Evolutionary conservation across 2,329 filamentous ascomycete genomes (phyloP).

Genomic region (Botrytis tulipae): DNA sequence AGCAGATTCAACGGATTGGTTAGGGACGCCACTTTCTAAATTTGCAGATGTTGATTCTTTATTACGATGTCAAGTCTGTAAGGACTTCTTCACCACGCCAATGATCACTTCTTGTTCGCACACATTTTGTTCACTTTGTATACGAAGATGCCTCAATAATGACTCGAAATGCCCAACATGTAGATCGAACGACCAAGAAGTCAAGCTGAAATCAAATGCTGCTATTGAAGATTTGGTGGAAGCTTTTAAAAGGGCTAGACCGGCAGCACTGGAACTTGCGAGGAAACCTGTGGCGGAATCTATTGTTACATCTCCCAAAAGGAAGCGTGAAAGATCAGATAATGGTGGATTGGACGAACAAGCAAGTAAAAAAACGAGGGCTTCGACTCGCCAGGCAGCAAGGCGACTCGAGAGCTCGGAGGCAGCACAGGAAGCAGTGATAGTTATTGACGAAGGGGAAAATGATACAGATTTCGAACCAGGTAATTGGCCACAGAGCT

Average conservation of each 20-base stretch:
- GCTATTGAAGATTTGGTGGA: conserved; percentile 81
- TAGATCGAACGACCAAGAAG: conserved; percentile 73
- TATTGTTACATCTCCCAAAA: conserved; percentile 47
- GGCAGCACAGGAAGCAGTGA: conserved; percentile 41
- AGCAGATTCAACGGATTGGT: conserved; percentile 83
- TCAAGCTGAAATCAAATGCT: conserved; percentile 81
- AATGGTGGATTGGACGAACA: conserved; percentile 38
- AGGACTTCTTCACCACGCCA: conserved; percentile 92
- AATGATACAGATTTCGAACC: conserved; percentile 35
- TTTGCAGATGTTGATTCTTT: conserved; percentile 76
- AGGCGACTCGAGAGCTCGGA: conserved; percentile 26
- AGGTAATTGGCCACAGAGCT: conserved; percentile 27
- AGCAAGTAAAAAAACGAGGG: conserved; percentile 52
- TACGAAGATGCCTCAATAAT: conserved; percentile 76
- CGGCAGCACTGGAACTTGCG: conserved; percentile 63
- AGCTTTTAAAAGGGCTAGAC: conserved; percentile 67
- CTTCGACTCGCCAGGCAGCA: conserved; percentile 48
- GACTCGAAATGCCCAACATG: conserved; percentile 90
- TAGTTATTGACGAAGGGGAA: conserved; percentile 33
- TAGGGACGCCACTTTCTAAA: conserved; percentile 63
- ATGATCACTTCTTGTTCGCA: conserved; percentile 95
- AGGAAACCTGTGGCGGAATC: conserved; percentile 41
- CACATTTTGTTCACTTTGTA: conserved; percentile 95
- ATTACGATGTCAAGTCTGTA: conserved; percentile 94
- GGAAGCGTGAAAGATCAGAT: conserved; percentile 45